Percentiles rank a stretch among this genome's conserved stretches.
Evolutionary conservation across 495 filamentous ascomycete species (phyloP).

Genomic region (Neurospora sp.): DNA sequence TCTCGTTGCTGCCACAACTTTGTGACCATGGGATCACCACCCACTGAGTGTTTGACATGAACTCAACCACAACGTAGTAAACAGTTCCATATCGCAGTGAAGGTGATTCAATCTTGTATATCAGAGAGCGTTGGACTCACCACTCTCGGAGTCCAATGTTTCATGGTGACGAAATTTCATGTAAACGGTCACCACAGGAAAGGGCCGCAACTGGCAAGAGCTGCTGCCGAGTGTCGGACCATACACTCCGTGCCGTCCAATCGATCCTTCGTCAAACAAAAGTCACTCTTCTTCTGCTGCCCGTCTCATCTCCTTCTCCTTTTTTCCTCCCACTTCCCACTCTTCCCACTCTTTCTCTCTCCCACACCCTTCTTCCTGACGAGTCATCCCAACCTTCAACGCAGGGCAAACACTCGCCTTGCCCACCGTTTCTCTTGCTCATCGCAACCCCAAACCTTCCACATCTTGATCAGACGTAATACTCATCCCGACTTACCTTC

Average conservation of each 20-base stretch:
- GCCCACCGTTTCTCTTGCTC: neutral
- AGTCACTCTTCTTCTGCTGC: neutral
- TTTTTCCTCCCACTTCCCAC: neutral
- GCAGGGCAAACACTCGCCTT: constrained; percentile 1
- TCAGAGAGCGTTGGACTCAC: neutral
- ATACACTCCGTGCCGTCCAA: neutral
- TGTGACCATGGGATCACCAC: neutral
- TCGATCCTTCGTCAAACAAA: neutral
- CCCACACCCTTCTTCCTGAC: neutral
- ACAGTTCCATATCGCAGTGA: neutral
- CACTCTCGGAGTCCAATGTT: neutral
- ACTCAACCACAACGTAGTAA: neutral
- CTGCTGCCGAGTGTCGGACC: neutral
- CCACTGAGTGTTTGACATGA: neutral
- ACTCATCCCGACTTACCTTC: neutral
- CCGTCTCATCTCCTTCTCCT: neutral
- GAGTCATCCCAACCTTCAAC: neutral
- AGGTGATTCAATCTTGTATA: neutral
- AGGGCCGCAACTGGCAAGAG: neutral
- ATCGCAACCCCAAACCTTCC: neutral
- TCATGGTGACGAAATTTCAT: neutral
- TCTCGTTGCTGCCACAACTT: neutral
- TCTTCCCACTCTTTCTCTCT: neutral
- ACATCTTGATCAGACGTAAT: neutral
- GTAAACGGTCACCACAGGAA: neutral